A percentile compares a stretch with the other conserved stretches of the same genome.
These are phyloP conservation scores for Hypoxylon sp. DNA, from an alignment of 2,329 filamentous ascomycete species.

Conservation along the genomic window DNA sequence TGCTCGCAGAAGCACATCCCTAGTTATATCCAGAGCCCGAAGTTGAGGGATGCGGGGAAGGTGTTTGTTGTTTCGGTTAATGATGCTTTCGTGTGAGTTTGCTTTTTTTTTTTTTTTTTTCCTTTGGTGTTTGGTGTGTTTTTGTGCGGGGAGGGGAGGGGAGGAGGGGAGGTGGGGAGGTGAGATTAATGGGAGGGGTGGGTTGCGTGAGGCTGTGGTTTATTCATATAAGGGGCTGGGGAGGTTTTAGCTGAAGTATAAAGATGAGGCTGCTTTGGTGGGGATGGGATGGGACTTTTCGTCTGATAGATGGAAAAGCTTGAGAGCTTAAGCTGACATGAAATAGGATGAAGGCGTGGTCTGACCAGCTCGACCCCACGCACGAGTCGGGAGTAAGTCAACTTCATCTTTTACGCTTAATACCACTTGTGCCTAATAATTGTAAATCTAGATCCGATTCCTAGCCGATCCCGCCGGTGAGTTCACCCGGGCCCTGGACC, in stretches of 20 bases:
- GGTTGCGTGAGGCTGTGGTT: no score
- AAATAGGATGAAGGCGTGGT: constrained; percentile 89
- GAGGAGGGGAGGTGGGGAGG: background rate
- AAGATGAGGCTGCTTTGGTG: background rate
- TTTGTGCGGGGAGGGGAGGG: background rate
- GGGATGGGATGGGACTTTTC: constrained; percentile 7
- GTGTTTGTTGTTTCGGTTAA: constrained; percentile 95
- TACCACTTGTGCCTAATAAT: background rate
- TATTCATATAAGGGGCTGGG: no score
- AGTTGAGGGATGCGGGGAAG: constrained; percentile 81
- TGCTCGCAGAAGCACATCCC: constrained; percentile 79
- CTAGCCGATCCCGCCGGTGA: constrained; percentile 82
- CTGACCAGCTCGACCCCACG: constrained; percentile 78
- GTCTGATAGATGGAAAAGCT: background rate
- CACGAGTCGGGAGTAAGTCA: constrained; percentile 78
- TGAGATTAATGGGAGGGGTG: background rate
- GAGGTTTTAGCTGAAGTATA: no score
- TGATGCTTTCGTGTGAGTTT: constrained; percentile 88
- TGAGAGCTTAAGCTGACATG: constrained; percentile 5
- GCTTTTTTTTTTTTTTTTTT: constrained; percentile 36
- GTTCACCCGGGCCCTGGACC: constrained; percentile 86
- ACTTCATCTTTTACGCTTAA: background rate
- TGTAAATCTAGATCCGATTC: constrained; percentile 79
- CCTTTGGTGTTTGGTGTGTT: background rate
- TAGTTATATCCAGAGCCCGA: constrained; percentile 83